Evolutionary conservation across 257 asterid genomes (phyloP), one percentile per base, ranked within the genome.

Genomic region (Mitragyna speciosa): DNA sequence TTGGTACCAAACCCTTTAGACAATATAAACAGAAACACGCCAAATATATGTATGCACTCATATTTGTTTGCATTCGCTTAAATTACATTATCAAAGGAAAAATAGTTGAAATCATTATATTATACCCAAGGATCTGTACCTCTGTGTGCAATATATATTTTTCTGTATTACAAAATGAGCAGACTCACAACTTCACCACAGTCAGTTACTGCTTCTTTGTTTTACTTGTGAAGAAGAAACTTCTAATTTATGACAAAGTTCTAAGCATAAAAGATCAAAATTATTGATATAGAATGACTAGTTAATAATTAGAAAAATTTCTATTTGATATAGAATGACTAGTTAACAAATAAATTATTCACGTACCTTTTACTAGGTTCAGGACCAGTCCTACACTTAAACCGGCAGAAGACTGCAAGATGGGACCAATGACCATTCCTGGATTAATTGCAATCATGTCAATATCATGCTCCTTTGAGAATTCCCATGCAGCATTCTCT

Each of bases 401-500:
- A 56, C 20, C 7, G 8, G 39, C 47, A 54, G 54, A 54, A 59
- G 93, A 91, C 80, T 92, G 97, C 78, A 92, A 73, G 22, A 81
- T 75, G 76, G 94, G 97, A 66, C 94, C 96, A 28, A 91, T 36
- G 16, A 87, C 93, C 10, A 59, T 80, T 75, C 94, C 92, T 0
- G 97, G 94, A 83, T 89, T 90, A 1, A 92, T 41, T 1, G 88
- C 80, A 15, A 92, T 86, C 85, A 92, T 26, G 61, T 89, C 93
- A 75, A 92, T 83, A 45, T 76, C 89, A 54, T 92, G 84, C 76
- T 86, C 88, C 80, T 85, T 80, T 0, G 85, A 80, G 56, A 91
- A 90, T 58, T 85, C 79, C 93, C 89, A 80, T 12, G 96, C 89
- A 51, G 90, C 97, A 75, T 78, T 82, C 88, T 92, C 95, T 9